Evolutionary conservation across 2,329 filamentous ascomycete genomes (phyloP), one percentile per base, ranked within the genome.

Genomic region (Hymenoscyphus albidus): DNA sequence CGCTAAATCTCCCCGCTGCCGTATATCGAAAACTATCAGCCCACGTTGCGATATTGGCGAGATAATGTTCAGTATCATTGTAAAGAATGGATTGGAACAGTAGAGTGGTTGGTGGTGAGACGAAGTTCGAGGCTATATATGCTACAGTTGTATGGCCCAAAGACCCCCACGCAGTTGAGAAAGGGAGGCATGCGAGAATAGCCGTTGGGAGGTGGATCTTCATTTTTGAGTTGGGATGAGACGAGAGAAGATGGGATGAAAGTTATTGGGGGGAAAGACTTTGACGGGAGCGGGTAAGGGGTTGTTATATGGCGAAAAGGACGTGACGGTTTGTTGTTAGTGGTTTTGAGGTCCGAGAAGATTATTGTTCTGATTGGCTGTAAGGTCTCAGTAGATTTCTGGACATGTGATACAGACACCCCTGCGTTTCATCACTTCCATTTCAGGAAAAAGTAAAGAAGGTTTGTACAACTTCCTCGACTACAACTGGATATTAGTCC

Each of bases 71-170:
- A 1, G 82, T 82, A 42, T 81, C 74, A 73, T 83, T 84, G 67
- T 80, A 76, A 54, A 90, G 79, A 60, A 89, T 78, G 4, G 77
- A 73, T 72, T 89, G 82, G 72, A 89, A 83, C 74, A 83, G 85
- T 48, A 77, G 67, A 27, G 83, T 78, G 14, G 87, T 89, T 38
- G 80, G 74, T 42, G 83, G 79, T 62, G 82, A 76, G 60, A 90
- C 84, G 70, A 89, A 85, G 72, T 82, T 82, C 69, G 80, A 81
- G 12, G 87, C 87, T 27, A 90, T 73, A 72, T 87, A 88, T 54
- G 85, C 87, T 7, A 88, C 83, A 3, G 87, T 86, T 71, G 88
- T 85, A 74, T 90, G 87, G 1, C 87, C 87, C 63, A 89, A 80
- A 67, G 83, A 67, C 1, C 73, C 73, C 73, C 73, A 75, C 1